Base-by-base conservation (phyloP, 2,329 filamentous ascomycete genomes). In the Huntiella bhutanensis region DNA sequence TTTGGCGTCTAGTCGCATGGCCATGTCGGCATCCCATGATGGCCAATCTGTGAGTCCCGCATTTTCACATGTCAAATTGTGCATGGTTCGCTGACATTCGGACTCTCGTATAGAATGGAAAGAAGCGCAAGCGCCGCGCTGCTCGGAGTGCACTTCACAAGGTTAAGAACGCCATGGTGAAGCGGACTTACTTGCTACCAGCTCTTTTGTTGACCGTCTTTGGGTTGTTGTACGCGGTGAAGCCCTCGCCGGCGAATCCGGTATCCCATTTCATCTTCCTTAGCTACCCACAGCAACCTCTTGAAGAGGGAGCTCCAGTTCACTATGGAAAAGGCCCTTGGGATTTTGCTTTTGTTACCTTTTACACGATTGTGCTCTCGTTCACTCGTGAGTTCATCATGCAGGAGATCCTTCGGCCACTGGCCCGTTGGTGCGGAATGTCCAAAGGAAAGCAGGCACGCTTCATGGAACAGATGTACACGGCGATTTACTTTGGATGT, bases 391-490 rank as follows among this genome's bases (percentile, higher is more conserved):
- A 96, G 61, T 94, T 94, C 62, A 71, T 93, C 64, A 95, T 94
- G 87, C 87, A 94, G 64, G 79, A 85, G 56, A 56, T 93, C 43
- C 75, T 95, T 49, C 76, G 79, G 10, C 87, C 86, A 0, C 67
- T 87, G 51, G 84, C 85, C 4, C 68, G 75, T 38, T 69, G 66
- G 53, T 76, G 68, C 46, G 82, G 83, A 12, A 76, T 95, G 57
- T 75, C 73, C 52, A 73, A 78, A 48, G 76, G 71, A 52, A 95
- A 94, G 66, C 85, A 91, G 57, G 73, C 79, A 12, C 80, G 87
- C 33, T 95, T 94, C 69, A 91, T 94, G 83, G 87, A 96, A 62
- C 87, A 96, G 64, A 76, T 81, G 57, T 96, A 96, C 64, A 94
- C 87, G 1, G 87, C 86, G 19, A 67, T 94, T 46, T 95, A 96